A percentile compares a stretch with the other conserved stretches of the same genome.
Conservation (phyloP, 129 eudicot species). For the Scalesia atractyloides region DNA sequence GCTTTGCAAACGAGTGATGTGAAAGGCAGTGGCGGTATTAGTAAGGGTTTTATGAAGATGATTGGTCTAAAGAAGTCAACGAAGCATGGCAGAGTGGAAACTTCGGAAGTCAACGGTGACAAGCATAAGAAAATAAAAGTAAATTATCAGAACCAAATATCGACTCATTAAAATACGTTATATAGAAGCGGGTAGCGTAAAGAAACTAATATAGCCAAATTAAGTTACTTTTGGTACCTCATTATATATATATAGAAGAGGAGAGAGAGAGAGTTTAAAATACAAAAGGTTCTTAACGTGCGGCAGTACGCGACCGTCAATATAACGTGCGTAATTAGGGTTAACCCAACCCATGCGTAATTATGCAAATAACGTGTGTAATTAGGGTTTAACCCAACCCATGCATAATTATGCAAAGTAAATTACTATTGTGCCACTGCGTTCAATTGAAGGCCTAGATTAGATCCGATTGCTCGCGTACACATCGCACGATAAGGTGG, state of each 20-base stretch:
- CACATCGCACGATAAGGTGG: too few species aligned
- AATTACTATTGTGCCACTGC: too few species aligned
- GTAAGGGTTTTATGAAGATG: slow-evolving; percentile 63
- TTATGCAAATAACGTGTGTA: too few species aligned
- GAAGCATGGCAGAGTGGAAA: slow-evolving; percentile 44
- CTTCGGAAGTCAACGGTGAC: slow-evolving; percentile 31
- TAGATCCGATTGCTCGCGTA: too few species aligned
- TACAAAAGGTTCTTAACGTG: too few species aligned
- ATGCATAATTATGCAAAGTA: too few species aligned
- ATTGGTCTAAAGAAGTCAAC: slow-evolving; percentile 67
- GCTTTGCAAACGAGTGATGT: slow-evolving; percentile 39
- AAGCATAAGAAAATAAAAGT: slow-evolving; percentile 69
- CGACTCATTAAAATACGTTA: slow-evolving; percentile 5
- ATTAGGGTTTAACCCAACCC: too few species aligned
- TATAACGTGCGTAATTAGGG: too few species aligned
- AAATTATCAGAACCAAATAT: slow-evolving; percentile 13
- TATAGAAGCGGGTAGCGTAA: neutral
- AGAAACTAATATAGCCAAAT: neutral
- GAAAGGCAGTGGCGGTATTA: slow-evolving; percentile 42
- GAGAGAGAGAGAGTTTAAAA: neutral
- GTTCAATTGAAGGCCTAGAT: too few species aligned
- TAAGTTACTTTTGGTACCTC: neutral
- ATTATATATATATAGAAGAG: too few species aligned
- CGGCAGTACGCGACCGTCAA: too few species aligned
- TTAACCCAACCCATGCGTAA: too few species aligned